Base-by-base conservation (phyloP, 2,329 filamentous ascomycete species). In the Thelonectria blattea region DNA sequence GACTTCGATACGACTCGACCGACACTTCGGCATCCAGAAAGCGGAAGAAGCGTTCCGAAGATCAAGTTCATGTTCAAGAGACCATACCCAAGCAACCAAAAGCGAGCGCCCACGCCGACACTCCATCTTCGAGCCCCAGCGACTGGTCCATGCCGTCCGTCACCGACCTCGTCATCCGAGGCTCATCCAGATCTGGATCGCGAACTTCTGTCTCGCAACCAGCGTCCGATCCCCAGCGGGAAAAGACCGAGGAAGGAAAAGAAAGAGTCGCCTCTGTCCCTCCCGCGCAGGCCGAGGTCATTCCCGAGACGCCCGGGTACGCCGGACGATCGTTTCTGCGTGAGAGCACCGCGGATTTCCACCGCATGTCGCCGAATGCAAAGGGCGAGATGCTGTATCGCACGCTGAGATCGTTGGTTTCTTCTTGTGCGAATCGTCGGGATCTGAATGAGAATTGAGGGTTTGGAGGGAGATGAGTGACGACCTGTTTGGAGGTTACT, bases 341-440 rank as follows among this genome's bases (percentile, higher is more conserved):
- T 0, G 65, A 68, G 12, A 39, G 17, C 0, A 66, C 65, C 0
- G 52, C 22, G 0, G 65, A 64, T 4, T 68, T 68, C 1, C n/a
- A 51, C 0, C 24, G 22, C 0, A 56, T 66, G 64, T 20, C 61
- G 0, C 61, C 50, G 1, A 18, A 7, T 2, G 52, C 1, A 5
- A 43, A 34, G 8, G 24, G 43, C 8, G 46, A 24, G 2, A 56
- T 59, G 52, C 12, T 64, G 7, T 61, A 52, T n/a, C 48, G 24
- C 4, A 58, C 61, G 2, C 46, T 63, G 1, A 56, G 48, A 20
- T 41, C 32, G 11, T 32, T 49, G 10, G 22, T 24, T 0, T 14
- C 24, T 14, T 17, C 34, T 14, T 47, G 5, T 22, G 22, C 22
- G 18, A 24, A 6, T 2, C 10, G 5, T 14, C 17, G 18, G 15